Percentiles rank a stretch among this genome's conserved stretches.
Evolutionary conservation across 345 rosid species (phyloP).

Genomic region (Populus pruinosa): DNA sequence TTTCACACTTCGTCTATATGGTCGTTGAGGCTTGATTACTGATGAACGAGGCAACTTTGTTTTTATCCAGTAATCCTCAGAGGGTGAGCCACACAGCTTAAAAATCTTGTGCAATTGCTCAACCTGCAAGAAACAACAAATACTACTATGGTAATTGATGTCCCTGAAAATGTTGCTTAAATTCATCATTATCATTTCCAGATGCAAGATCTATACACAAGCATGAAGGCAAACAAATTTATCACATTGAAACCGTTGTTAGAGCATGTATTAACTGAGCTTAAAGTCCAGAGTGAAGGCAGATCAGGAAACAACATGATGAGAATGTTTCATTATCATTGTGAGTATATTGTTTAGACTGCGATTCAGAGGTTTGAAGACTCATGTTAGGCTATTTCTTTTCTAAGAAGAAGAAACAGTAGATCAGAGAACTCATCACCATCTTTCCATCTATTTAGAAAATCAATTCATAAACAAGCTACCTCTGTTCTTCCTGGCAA

Average conservation of each 20-base stretch:
- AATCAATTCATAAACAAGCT: not conserved
- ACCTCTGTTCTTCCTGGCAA: conserved; percentile 97
- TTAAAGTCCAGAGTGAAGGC: not conserved
- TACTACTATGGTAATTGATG: not conserved
- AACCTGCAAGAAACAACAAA: conserved; percentile 43
- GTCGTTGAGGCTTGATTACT: conserved; percentile 72
- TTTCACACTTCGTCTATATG: conserved; percentile 61
- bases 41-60: conserved; percentile 62
- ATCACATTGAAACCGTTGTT: not conserved
- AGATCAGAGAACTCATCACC: not conserved
- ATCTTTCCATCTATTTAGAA: not conserved
- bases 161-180: not conserved
- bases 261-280: not conserved
- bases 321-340: not conserved
- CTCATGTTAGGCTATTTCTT: not conserved
- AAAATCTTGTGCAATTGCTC: conserved; percentile 94
- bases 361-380: not conserved
- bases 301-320: not conserved
- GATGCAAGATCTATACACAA: not conserved
- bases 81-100: conserved; percentile 92
- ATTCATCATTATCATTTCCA: not conserved
- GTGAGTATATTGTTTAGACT: not conserved
- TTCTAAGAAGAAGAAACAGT: not conserved
- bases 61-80: conserved; percentile 74
- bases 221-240: not conserved